Evolutionary conservation across 2,329 filamentous ascomycete species (phyloP).

Genomic region (Ceratocystis colombiana): DNA sequence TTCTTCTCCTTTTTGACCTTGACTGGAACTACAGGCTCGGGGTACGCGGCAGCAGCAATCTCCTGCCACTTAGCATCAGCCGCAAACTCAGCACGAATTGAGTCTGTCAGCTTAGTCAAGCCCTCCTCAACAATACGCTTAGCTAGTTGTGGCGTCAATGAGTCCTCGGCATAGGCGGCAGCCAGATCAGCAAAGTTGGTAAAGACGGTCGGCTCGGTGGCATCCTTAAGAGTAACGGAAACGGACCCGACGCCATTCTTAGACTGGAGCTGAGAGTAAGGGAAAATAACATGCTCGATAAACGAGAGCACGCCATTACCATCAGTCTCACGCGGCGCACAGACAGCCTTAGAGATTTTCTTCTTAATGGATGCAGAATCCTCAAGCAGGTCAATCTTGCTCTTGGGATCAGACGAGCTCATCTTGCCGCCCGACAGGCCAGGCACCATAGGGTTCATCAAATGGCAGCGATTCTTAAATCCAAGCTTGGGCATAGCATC

Average conservation of each 20-base stretch:
- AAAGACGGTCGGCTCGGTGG: conserved; percentile 66
- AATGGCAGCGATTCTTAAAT: conserved; percentile 49
- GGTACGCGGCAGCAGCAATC: conserved; percentile 65
- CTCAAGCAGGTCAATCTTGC: conserved; percentile 92
- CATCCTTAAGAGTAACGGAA: conserved; percentile 55
- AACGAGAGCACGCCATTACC: conserved; percentile 82
- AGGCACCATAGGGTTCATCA: conserved; percentile 67
- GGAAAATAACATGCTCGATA: conserved; percentile 76
- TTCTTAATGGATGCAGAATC: conserved; percentile 60
- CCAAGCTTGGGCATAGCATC: conserved; percentile 79
- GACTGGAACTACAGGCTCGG: conserved; percentile 38
- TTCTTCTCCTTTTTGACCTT: conserved; percentile 65
- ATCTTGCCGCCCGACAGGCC: conserved; percentile 81
- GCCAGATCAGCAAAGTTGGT: conserved; percentile 63
- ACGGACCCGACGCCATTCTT: conserved; percentile 30
- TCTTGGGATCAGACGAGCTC: conserved; percentile 64
- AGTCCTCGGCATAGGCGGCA: conserved; percentile 69
- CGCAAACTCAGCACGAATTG: conserved; percentile 66
- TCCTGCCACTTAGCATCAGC: conserved; percentile 66
- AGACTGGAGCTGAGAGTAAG: conserved; percentile 54
- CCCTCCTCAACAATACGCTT: conserved; percentile 74
- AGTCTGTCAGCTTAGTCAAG: conserved; percentile 61
- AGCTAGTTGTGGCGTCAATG: conserved; percentile 71
- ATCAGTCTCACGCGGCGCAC: conserved; percentile 63
- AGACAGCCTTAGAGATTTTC: conserved; percentile 79